These are phyloP conservation scores for Phaeosphaeriaceae sp. DNA, from an alignment of 2,329 filamentous ascomycete genomes.

Conservation along the genomic window DNA sequence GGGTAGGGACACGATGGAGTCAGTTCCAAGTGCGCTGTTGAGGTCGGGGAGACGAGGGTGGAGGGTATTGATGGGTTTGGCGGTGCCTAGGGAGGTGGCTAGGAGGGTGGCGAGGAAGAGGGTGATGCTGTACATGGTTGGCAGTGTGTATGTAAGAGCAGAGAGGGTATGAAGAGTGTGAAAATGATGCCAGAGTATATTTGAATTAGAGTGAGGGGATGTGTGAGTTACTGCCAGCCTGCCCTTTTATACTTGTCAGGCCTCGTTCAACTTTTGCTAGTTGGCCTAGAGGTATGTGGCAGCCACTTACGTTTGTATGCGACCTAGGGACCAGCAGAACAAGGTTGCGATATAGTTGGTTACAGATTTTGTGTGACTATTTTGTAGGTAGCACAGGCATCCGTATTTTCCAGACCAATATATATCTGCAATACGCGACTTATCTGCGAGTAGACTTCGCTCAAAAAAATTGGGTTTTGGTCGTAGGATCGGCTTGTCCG, in stretches of 20 bases:
- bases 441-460: conserved; percentile 20
- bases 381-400: conserved; percentile 17
- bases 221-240: background rate
- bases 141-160: background rate
- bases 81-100: conserved; percentile 4
- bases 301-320: conserved; percentile 3
- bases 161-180: background rate
- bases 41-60: background rate
- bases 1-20: conserved; percentile 4
- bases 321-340: conserved; percentile 6
- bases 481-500: background rate
- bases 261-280: background rate
- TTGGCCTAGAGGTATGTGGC: conserved; percentile 2
- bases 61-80: background rate
- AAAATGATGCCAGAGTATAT: background rate
- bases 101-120: conserved; percentile 12
- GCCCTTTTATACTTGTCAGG: background rate
- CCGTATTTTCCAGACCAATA: background rate
- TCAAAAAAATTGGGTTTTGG: conserved; percentile 1
- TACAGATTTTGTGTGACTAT: conserved; percentile 14
- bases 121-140: conserved; percentile 14
- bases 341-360: conserved; percentile 11
- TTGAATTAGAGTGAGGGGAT: conserved; percentile 1
- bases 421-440: conserved; percentile 25
- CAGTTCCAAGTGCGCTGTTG: background rate